Percentiles rank a stretch among this genome's conserved stretches.
phyloP scores from a whole-genome alignment of 768 basidiomycete species.

The Agaricus bisporus region DNA sequence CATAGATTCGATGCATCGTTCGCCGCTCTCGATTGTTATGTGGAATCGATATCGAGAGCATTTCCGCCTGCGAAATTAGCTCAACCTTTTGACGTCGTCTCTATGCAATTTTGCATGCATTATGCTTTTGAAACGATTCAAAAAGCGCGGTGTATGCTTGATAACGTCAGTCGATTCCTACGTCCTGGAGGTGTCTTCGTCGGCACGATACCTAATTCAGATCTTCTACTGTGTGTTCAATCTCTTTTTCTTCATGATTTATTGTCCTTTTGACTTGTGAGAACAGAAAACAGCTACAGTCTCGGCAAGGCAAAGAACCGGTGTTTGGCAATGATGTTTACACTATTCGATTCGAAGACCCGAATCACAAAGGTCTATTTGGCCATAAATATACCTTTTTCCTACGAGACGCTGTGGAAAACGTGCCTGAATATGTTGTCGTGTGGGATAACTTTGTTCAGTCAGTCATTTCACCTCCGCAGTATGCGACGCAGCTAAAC shows the following conservation, averaged over 20 bases:
- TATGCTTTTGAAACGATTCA: constrained; percentile 92
- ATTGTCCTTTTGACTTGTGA: constrained; percentile 1
- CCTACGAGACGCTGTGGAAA: constrained; percentile 90
- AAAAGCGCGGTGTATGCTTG: constrained; percentile 88
- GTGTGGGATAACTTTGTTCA: constrained; percentile 87
- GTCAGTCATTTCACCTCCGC: constrained; percentile 46
- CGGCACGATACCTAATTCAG: constrained; percentile 93
- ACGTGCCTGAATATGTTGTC: constrained; percentile 98
- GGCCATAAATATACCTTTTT: constrained; percentile 95
- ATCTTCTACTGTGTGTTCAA: constrained; percentile 67
- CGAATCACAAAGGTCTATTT: constrained; percentile 55
- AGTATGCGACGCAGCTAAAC: background rate
- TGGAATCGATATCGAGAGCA: constrained; percentile 60
- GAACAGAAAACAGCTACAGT: constrained; percentile 69
- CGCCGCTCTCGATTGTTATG: constrained; percentile 85
- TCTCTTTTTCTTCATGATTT: constrained; percentile 1
- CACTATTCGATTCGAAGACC: constrained; percentile 78
- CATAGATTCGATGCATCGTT: constrained; percentile 75
- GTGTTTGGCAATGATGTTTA: constrained; percentile 91
- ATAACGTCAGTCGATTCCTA: constrained; percentile 79
- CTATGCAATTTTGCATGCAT: constrained; percentile 99
- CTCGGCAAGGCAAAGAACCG: constrained; percentile 59
- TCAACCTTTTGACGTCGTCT: constrained; percentile 86
- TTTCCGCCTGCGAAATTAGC: constrained; percentile 56
- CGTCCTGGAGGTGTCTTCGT: constrained; percentile 86